These are phyloP conservation scores for Chrysochromulina parva DNA, from an alignment of 78 protist genomes.

Conservation along the genomic window DNA sequence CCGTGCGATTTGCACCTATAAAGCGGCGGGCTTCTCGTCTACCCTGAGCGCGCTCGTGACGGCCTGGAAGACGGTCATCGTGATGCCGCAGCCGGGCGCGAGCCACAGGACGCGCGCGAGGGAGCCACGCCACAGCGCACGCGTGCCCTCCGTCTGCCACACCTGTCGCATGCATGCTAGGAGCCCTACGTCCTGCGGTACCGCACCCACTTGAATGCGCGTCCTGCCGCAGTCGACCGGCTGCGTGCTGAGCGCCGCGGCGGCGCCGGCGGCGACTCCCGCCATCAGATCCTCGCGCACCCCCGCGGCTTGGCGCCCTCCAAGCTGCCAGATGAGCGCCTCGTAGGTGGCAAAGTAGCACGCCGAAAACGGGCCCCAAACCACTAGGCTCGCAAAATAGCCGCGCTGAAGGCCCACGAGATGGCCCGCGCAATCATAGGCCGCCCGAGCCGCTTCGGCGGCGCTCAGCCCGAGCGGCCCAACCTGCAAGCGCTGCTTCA, in stretches of 20 bases:
- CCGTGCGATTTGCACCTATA: too few species aligned
- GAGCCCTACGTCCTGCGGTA: neutral
- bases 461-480: neutral
- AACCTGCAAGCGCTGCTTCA: constrained; percentile 8
- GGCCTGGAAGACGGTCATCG: neutral
- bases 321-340: neutral
- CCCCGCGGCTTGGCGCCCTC: too few species aligned
- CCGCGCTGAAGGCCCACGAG: neutral
- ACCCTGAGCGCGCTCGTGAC: neutral
- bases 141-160: neutral
- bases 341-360: neutral
- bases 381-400: neutral
- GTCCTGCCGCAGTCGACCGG: constrained; percentile 4
- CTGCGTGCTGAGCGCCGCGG: neutral
- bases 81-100: neutral
- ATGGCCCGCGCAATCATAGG: neutral
- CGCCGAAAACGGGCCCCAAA: neutral
- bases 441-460: neutral
- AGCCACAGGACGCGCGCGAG: neutral
- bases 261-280: neutral
- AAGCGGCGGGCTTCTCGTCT: neutral
- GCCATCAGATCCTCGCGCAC: neutral
- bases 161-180: neutral
- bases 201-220: neutral
- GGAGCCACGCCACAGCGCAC: neutral